phyloP scores from a whole-genome alignment of 2,329 filamentous ascomycete genomes.

The Arthrobotrys iridis region DNA sequence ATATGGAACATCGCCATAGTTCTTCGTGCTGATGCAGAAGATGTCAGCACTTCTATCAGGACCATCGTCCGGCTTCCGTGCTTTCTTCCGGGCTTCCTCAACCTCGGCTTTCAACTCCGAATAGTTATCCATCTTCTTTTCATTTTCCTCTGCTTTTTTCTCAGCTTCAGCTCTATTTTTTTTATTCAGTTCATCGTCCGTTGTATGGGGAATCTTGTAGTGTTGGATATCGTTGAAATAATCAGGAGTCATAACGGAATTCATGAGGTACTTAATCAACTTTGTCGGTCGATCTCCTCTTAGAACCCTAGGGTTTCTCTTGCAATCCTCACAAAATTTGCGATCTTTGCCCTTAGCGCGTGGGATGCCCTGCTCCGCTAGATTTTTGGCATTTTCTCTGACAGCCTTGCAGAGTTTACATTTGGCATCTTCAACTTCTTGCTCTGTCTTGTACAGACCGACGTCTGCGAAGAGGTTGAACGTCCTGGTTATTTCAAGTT shows the following conservation, averaged over 20 bases:
- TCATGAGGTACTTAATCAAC: not conserved
- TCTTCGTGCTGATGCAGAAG: not conserved
- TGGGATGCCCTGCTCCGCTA: too few species aligned
- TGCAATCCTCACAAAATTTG: too few species aligned
- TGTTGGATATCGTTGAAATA: conserved; percentile 17
- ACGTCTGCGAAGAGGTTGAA: conserved; percentile 47
- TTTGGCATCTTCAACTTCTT: not conserved
- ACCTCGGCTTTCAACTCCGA: not conserved
- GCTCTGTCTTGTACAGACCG: not conserved
- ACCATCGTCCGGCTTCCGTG: not conserved
- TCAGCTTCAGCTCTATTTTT: not conserved
- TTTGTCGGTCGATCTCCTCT: not conserved
- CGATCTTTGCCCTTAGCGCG: too few species aligned
- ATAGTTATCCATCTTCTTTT: not conserved
- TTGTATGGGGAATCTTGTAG: not conserved
- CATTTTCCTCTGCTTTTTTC: not conserved
- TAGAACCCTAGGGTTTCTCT: too few species aligned
- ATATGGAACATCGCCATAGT: conserved; percentile 22
- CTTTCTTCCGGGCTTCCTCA: not conserved
- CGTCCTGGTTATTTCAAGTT: not conserved
- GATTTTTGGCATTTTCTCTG: too few species aligned
- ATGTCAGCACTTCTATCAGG: not conserved
- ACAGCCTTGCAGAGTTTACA: not conserved
- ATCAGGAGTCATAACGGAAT: not conserved
- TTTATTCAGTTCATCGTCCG: not conserved